Evolutionary conservation across 768 basidiomycete genomes (phyloP), one percentile per base, ranked within the genome.

Genomic region (Suillus subaureus): DNA sequence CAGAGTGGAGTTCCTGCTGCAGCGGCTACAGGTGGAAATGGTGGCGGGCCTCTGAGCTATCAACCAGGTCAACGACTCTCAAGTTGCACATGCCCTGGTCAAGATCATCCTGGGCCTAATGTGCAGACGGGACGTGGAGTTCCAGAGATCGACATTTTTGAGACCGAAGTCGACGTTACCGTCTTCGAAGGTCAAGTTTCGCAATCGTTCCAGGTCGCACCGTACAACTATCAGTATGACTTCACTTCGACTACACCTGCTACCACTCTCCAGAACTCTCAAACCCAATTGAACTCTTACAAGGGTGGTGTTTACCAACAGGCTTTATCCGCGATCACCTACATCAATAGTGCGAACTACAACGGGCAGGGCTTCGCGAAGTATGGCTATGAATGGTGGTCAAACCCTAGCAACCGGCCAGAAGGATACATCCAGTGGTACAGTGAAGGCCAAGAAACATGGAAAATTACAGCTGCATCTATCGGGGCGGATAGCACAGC

Each of bases 141-240:
- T 1, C 96, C 97, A 2, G 97, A 99, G 80, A 94, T 98, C 70
- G 96, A 98, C 77, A 83, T 99, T 66, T 73, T 97, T 65, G 96
- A 99, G 80, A 88, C 94, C 0, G 91, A 95, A 75, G 79, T 89
- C 65, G 81, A 94, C 70, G 70, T 82, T 6, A 66, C 61, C 63
- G 65, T 77, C 5, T 83, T 85, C 70, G 71, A 79, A 73, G 92
- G 86, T 49, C 81, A 89, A 69, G 91, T 90, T 1, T 94, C 93
- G 2, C 95, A 96, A 78, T 91, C 88, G 70, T 85, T 85, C 72
- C 94, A 96, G 77, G 74, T 84, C 45, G 93, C 93, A 12, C 94
- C 94, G 12, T 96, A 89, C 80, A 87, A 95, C 75, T 80, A 83
- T 67, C 70, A 85, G 40, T 95, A 91, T 75, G 67, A 85, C 43